Percentiles rank a stretch among this genome's conserved stretches.
phyloP scores from a whole-genome alignment of 345 rosid species.

The Citrus hindsii region DNA sequence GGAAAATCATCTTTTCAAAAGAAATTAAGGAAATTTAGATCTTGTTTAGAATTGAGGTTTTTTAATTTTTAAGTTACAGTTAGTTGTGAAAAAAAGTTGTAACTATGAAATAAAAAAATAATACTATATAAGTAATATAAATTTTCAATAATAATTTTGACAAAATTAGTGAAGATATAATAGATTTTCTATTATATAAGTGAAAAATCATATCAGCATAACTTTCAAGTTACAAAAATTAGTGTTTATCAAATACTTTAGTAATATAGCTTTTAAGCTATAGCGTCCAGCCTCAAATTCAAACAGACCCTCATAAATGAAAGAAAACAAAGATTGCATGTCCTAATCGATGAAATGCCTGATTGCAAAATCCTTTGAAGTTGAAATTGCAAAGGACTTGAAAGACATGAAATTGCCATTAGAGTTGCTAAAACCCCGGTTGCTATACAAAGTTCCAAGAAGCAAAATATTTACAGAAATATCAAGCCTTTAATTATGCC shows the following conservation, averaged over 20 bases:
- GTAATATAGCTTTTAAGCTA: no score
- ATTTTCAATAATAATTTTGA: no score
- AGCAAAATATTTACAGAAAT: neutral
- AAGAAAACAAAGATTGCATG: neutral
- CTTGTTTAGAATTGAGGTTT: no score
- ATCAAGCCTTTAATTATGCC: neutral
- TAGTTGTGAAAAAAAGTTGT: no score
- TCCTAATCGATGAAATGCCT: neutral
- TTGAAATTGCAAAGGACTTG: neutral
- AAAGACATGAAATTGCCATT: neutral
- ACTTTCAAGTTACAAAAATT: accelerated
- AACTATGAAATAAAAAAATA: no score
- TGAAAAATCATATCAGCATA: no score
- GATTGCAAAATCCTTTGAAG: neutral
- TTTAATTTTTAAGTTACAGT: no score
- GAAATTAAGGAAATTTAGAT: neutral
- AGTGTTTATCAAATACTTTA: no score
- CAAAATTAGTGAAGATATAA: no score
- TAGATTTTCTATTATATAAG: no score
- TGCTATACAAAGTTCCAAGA: neutral
- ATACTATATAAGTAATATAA: no score
- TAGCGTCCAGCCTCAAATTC: accelerated
- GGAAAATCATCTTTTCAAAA: neutral
- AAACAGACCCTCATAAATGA: neutral
- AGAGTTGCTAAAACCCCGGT: neutral